A percentile compares a stretch with the other conserved stretches of the same genome.
Evolutionary conservation across 148 eudicot genomes (phyloP).

Genomic region (Chenopodium berlandieri): DNA sequence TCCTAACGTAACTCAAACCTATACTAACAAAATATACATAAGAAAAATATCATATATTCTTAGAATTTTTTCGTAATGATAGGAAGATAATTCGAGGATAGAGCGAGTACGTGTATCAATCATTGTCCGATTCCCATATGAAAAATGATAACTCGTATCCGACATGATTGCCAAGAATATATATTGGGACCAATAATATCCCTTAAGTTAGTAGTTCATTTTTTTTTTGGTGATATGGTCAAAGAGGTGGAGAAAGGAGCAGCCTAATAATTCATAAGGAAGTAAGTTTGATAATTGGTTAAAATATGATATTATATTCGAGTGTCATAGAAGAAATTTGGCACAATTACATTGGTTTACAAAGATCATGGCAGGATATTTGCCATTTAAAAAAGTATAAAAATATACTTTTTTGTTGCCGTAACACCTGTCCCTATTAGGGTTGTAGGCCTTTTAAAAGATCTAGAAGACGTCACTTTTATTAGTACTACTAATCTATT

Average conservation of each 20-base stretch:
- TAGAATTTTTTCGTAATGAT: too few species aligned
- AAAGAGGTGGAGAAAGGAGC: constrained; percentile 2
- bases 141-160: background rate
- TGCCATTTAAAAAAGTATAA: background rate
- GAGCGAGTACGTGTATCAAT: background rate
- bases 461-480: background rate
- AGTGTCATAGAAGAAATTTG: constrained; percentile 12
- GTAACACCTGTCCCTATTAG: background rate
- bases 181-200: constrained; percentile 3
- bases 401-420: constrained; percentile 2
- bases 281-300: constrained; percentile 17
- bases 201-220: background rate
- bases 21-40: too few species aligned
- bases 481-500: background rate
- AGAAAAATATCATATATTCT: too few species aligned
- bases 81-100: too few species aligned
- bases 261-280: background rate
- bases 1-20: too few species aligned
- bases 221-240: constrained; percentile 5
- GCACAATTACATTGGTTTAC: background rate
- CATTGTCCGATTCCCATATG: background rate
- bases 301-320: background rate
- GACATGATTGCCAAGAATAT: constrained; percentile 18
- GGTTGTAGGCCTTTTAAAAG: background rate
- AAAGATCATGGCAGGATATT: background rate